Percentiles rank a stretch among this genome's conserved stretches.
Conservation (phyloP, 164 flowering plant genomes). For the Tetrastigma voinierianum region DNA sequence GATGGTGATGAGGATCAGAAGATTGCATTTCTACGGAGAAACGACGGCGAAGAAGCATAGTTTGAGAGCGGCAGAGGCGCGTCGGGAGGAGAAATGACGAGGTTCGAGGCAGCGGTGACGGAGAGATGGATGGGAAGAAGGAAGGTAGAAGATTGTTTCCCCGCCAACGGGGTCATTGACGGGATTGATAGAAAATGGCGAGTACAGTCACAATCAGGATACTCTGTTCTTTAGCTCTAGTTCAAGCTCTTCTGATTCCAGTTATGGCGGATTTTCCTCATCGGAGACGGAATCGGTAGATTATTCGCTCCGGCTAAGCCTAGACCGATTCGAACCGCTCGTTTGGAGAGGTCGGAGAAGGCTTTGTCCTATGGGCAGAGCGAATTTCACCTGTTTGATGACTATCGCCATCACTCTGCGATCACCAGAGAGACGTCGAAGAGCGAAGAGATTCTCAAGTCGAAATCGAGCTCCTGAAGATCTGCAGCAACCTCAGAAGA, state of each 20-base stretch:
- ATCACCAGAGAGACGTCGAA: conserved; percentile 8
- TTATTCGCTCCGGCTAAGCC: conserved; percentile 17
- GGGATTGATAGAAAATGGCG: conserved; percentile 15
- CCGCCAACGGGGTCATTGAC: not conserved
- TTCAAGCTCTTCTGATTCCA: conserved; percentile 39
- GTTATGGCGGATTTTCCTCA: conserved; percentile 33
- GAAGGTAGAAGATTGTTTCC: conserved; percentile 7
- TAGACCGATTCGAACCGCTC: conserved; percentile 25
- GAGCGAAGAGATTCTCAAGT: conserved; percentile 20
- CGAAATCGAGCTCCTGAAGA: conserved; percentile 55
- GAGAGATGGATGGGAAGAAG: conserved; percentile 48
- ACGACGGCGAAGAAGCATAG: conserved; percentile 15
- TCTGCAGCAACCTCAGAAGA: conserved; percentile 50
- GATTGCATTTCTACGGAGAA: conserved; percentile 13
- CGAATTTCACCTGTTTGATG: conserved; percentile 10
- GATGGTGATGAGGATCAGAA: conserved; percentile 13
- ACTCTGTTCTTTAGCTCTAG: conserved; percentile 27
- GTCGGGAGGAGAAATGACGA: conserved; percentile 12
- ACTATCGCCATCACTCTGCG: conserved; percentile 10
- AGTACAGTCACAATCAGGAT: conserved; percentile 10
- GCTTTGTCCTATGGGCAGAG: conserved; percentile 23
- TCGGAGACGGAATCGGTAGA: conserved; percentile 34
- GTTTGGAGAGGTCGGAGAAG: conserved; percentile 11
- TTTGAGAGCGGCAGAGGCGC: not conserved
- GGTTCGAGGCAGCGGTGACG: conserved; percentile 39